phyloP scores from a whole-genome alignment of 2,329 filamentous ascomycete genomes.

The Cercospora sp. region DNA sequence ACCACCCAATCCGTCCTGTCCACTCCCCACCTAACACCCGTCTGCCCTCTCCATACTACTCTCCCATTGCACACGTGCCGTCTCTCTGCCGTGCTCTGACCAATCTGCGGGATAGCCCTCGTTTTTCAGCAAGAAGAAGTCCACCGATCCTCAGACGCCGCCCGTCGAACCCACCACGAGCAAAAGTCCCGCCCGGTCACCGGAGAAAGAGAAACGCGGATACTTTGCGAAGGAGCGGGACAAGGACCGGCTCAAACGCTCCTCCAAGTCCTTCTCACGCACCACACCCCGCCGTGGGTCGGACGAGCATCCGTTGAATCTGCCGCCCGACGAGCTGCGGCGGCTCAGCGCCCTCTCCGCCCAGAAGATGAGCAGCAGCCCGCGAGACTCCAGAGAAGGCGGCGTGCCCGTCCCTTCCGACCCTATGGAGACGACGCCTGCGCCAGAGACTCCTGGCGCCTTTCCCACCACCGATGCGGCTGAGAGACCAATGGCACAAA shows the following conservation, averaged over 20 bases:
- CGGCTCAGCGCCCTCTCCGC: constrained; percentile 64
- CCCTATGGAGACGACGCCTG: constrained; percentile 39
- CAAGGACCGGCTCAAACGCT: constrained; percentile 30
- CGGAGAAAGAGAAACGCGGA: constrained; percentile 27
- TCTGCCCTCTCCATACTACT: neutral
- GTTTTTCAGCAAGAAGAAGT: constrained; percentile 15
- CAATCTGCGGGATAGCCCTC: constrained; percentile 5
- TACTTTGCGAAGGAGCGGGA: constrained; percentile 33
- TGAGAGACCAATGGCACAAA: constrained; percentile 35
- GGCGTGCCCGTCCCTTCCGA: constrained; percentile 27
- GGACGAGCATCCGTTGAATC: constrained; percentile 75
- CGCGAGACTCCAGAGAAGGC: constrained; percentile 27
- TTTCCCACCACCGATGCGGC: constrained; percentile 48
- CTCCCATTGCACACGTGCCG: neutral
- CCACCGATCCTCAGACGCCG: constrained; percentile 12
- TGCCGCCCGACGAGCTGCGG: constrained; percentile 84
- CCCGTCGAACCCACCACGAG: neutral
- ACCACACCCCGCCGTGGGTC: constrained; percentile 44
- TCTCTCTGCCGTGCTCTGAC: constrained; percentile 5
- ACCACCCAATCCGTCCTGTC: neutral
- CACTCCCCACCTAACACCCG: neutral
- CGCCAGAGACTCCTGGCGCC: constrained; percentile 41
- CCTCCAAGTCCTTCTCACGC: constrained; percentile 31
- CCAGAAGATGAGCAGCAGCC: constrained; percentile 30
- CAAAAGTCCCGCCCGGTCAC: constrained; percentile 4